A percentile compares a stretch with the other conserved stretches of the same genome.
Evolutionary conservation across 805 yeast species (phyloP).

Genomic region (Millerozyma miso): DNA sequence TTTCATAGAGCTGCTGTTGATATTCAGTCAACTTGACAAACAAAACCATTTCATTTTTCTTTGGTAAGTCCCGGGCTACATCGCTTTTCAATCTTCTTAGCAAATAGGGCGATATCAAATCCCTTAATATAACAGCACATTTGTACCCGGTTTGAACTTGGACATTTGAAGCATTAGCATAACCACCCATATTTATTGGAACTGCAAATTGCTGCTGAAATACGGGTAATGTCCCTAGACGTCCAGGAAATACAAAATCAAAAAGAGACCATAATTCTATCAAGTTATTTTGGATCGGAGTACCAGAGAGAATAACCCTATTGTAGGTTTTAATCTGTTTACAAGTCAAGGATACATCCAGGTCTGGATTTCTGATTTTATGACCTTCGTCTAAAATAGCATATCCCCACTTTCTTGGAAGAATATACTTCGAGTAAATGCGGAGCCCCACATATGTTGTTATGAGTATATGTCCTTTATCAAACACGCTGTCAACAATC

Average conservation of each 20-base stretch:
- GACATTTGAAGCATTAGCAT: constrained; percentile 92
- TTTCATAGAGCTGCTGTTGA: constrained; percentile 71
- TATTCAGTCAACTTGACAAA: constrained; percentile 80
- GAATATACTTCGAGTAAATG: constrained; percentile 56
- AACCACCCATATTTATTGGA: constrained; percentile 96
- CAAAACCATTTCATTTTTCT: constrained; percentile 88
- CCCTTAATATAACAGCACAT: constrained; percentile 88
- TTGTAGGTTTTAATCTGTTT: constrained; percentile 82
- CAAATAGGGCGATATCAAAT: constrained; percentile 84
- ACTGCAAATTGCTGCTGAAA: constrained; percentile 88
- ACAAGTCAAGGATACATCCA: constrained; percentile 79
- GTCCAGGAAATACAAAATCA: constrained; percentile 93
- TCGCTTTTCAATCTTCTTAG: constrained; percentile 85
- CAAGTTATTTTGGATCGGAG: constrained; percentile 93
- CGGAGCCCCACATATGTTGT: constrained; percentile 89
- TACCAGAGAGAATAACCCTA: constrained; percentile 86
- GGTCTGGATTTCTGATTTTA: constrained; percentile 91
- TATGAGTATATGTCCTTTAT: constrained; percentile 75
- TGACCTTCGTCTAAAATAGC: constrained; percentile 95
- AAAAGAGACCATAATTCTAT: constrained; percentile 92
- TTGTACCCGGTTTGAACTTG: constrained; percentile 96
- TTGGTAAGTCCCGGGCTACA: constrained; percentile 92
- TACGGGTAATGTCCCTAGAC: constrained; percentile 91
- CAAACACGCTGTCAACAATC: constrained; percentile 54
- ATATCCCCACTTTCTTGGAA: constrained; percentile 82